Evolutionary conservation across 2,329 filamentous ascomycete genomes (phyloP).

Genomic region (Aspergillus pseudoglaucus): DNA sequence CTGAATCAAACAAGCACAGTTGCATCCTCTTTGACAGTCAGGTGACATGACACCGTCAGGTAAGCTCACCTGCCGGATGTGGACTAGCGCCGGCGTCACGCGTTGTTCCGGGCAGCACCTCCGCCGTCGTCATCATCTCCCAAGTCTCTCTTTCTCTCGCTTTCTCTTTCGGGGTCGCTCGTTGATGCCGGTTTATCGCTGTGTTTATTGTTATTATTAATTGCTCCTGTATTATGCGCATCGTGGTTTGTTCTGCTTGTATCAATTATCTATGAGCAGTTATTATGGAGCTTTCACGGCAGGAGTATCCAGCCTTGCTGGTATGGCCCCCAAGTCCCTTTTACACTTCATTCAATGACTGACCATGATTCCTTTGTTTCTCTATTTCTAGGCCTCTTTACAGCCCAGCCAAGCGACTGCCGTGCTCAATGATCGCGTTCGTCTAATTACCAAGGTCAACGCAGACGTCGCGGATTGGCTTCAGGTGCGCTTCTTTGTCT

Average conservation of each 20-base stretch:
- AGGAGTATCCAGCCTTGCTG: conserved; percentile 92
- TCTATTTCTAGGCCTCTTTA: conserved; percentile 59
- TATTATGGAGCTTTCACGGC: conserved; percentile 68
- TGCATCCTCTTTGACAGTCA: background rate
- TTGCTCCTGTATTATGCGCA: conserved; percentile 28
- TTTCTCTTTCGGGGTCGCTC: conserved; percentile 4
- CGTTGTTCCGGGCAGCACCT: conserved; percentile 4
- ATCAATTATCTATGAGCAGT: conserved; percentile 22
- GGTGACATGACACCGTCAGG: background rate
- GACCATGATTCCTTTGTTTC: conserved; percentile 1
- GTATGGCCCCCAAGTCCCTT: conserved; percentile 49
- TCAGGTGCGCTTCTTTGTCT: conserved; percentile 56
- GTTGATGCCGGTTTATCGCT: conserved; percentile 4
- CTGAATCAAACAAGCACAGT: background rate
- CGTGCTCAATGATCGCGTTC: conserved; percentile 78
- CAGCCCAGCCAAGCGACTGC: conserved; percentile 75
- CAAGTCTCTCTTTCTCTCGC: conserved; percentile 3
- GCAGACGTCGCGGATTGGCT: conserved; percentile 93
- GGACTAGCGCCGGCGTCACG: conserved; percentile 1
- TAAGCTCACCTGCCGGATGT: background rate
- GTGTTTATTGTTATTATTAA: conserved; percentile 7
- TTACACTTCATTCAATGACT: background rate
- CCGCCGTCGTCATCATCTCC: conserved; percentile 12
- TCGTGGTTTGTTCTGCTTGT: conserved; percentile 12
- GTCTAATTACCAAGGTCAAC: conserved; percentile 80